Conservation (phyloP, 306 rosid genomes). For the peach (Prunus persica) region Prunus_persica_NCBIv2 NC_034009.1:5701501-5702000, state of each 20-base stretch:
- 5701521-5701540: conserved; percentile 63
- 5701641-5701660: conserved; percentile 80
- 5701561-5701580: conserved; percentile 74
- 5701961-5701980: conserved; percentile 82
- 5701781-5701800: conserved; percentile 91
- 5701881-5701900: conserved; percentile 79
- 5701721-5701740: neutral
- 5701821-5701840: conserved; percentile 85
- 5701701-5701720: neutral
- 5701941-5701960: conserved; percentile 71
- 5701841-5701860: conserved; percentile 91
- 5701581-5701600: conserved; percentile 88
- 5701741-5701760: neutral
- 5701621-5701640: conserved; percentile 94
- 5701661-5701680: conserved; percentile 68
- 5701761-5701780: conserved; percentile 40
- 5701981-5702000: conserved; percentile 82
- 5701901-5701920: conserved; percentile 92
- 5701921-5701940: conserved; percentile 64
- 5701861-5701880: conserved; percentile 81
- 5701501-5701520: neutral
- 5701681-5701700: conserved; percentile 16
- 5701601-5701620: conserved; percentile 95
- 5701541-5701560: conserved; percentile 76
- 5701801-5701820: conserved; percentile 71